A percentile compares a stretch with the other conserved stretches of the same genome.
These are phyloP conservation scores for Penicillium desertorum DNA, from an alignment of 495 filamentous ascomycete species.

Conservation along the genomic window DNA sequence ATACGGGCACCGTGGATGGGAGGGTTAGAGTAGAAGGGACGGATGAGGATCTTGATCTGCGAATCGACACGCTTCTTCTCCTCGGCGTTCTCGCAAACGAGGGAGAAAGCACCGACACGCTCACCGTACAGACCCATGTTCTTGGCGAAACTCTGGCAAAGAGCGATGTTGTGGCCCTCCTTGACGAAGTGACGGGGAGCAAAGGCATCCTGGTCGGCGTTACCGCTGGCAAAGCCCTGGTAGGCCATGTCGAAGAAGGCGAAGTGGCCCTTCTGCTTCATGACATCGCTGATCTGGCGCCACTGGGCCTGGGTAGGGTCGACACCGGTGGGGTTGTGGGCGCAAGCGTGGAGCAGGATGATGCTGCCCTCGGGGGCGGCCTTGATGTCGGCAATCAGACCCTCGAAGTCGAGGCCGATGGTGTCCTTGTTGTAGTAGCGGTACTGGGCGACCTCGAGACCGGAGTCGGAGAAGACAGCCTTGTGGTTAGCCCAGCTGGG, in stretches of 20 bases:
- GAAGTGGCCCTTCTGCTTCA: constrained; percentile 88
- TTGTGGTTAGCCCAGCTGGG: constrained; percentile 99
- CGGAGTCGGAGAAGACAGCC: constrained; percentile 92
- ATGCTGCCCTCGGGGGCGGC: constrained; percentile 80
- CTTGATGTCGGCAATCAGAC: constrained; percentile 88
- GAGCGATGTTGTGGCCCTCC: constrained; percentile 83
- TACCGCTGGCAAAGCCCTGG: constrained; percentile 94
- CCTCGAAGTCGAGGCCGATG: constrained; percentile 96
- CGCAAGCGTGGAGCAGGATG: constrained; percentile 93
- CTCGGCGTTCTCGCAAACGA: constrained; percentile 77
- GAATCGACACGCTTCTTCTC: constrained; percentile 97
- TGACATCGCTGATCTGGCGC: constrained; percentile 83
- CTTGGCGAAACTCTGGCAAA: constrained; percentile 97
- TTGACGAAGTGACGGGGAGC: constrained; percentile 87
- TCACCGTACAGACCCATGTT: constrained; percentile 99
- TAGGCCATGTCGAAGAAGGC: constrained; percentile 99
- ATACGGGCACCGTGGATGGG: constrained; percentile 95
- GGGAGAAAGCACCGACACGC: constrained; percentile 94
- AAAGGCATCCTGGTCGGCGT: constrained; percentile 90
- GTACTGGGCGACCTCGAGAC: constrained; percentile 88
- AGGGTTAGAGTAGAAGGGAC: constrained; percentile 97
- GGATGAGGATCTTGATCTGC: constrained; percentile 96
- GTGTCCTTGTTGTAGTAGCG: constrained; percentile 99
- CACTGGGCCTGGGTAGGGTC: constrained; percentile 93
- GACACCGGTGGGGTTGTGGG: constrained; percentile 97